Evolutionary conservation across 345 rosid species (phyloP).

Genomic region (Hibiscus syriacus): DNA sequence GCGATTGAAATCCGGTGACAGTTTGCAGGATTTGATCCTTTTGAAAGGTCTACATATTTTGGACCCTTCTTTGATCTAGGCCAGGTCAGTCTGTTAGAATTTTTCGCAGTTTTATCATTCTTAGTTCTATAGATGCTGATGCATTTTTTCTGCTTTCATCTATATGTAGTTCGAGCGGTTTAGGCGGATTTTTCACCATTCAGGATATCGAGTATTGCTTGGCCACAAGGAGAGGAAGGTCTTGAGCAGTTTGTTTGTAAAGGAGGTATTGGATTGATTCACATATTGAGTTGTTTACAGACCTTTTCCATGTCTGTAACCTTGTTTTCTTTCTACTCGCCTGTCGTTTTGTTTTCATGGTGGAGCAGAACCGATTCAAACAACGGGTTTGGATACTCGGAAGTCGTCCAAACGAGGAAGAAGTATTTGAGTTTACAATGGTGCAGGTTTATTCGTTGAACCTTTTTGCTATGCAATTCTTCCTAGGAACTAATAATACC

Average conservation of each 20-base stretch:
- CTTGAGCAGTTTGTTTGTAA: slow-evolving; percentile 70
- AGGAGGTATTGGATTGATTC: slow-evolving; percentile 49
- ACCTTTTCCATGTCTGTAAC: background rate
- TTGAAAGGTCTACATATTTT: slow-evolving; percentile 86
- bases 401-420: slow-evolving; percentile 85
- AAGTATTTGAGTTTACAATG: slow-evolving; percentile 80
- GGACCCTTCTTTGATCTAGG: slow-evolving; percentile 89
- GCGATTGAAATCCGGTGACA: slow-evolving; percentile 15
- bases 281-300: background rate
- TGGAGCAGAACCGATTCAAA: slow-evolving; percentile 61
- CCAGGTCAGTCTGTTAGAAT: slow-evolving; percentile 41
- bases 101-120: background rate
- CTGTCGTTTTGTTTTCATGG: background rate
- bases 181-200: slow-evolving; percentile 89
- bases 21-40: slow-evolving; percentile 98
- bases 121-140: background rate
- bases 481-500: background rate
- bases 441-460: slow-evolving; percentile 48
- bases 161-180: slow-evolving; percentile 78
- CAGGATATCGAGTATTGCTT: slow-evolving; percentile 76
- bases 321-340: background rate
- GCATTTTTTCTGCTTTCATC: background rate
- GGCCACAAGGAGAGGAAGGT: slow-evolving; percentile 80
- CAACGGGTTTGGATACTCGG: slow-evolving; percentile 91
- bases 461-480: slow-evolving; percentile 7